Percentiles rank a stretch among this genome's conserved stretches.
Conservation (phyloP, 306 rosid species). For the Senna siamea region DNA sequence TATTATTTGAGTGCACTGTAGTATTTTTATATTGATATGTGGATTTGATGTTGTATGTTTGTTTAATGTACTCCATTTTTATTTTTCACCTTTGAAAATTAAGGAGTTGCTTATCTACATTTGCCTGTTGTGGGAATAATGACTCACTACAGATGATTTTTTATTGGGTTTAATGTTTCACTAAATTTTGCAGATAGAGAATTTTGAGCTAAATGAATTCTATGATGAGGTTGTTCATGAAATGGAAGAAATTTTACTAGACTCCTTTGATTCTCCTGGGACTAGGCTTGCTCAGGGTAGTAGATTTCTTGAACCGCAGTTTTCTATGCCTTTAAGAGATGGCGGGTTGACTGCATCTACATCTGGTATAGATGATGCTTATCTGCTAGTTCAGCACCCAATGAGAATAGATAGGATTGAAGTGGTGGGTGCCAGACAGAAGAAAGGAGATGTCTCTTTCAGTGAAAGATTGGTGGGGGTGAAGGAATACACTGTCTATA, state of each 20-base stretch:
- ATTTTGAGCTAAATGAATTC: constrained; percentile 66
- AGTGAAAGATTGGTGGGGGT: constrained; percentile 99
- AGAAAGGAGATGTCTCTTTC: constrained; percentile 88
- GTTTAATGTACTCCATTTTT: not conserved
- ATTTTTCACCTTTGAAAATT: not conserved
- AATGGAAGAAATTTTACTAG: constrained; percentile 97
- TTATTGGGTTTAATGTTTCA: constrained; percentile 19
- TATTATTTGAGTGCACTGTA: not conserved
- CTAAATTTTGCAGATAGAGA: constrained; percentile 68
- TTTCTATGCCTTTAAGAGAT: constrained; percentile 73
- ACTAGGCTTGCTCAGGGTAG: constrained; percentile 58
- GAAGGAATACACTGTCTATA: constrained; percentile 92
- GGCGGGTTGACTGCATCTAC: constrained; percentile 93
- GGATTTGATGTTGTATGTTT: not conserved
- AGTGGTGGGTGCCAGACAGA: constrained; percentile 98
- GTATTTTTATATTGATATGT: not conserved
- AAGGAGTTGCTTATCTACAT: not conserved
- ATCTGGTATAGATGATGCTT: constrained; percentile 64
- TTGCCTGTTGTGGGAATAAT: constrained; percentile 14
- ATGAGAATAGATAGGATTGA: constrained; percentile 78
- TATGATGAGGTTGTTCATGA: constrained; percentile 89
- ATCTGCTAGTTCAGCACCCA: constrained; percentile 52
- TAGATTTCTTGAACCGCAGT: constrained; percentile 55
- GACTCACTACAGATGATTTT: not conserved
- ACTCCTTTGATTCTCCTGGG: constrained; percentile 70